Conservation (phyloP, 306 rosid species). For the Mimosa pudica region DNA sequence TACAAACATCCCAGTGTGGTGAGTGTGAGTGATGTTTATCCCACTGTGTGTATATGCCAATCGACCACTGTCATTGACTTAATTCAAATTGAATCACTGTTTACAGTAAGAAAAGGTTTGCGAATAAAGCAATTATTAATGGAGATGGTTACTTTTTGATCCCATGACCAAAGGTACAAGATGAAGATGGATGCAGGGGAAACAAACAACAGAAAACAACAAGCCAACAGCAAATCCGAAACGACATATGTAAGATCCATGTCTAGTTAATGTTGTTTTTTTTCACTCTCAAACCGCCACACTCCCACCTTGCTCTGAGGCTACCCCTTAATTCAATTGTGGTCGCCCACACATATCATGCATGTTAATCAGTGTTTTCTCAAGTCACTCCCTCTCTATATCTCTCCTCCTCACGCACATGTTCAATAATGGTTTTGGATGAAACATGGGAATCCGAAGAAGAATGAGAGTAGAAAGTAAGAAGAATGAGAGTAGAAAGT, state of each 20-base stretch:
- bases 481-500: neutral
- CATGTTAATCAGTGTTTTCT: neutral
- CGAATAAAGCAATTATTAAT: neutral
- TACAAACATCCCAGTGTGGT: too few species aligned
- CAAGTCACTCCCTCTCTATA: neutral
- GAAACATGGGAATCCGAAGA: neutral
- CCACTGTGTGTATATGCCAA: neutral
- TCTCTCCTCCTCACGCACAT: neutral
- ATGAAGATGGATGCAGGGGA: neutral
- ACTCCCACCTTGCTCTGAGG: neutral
- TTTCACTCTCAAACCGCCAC: neutral
- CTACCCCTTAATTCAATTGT: too few species aligned
- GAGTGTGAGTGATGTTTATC: neutral
- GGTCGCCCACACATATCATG: neutral
- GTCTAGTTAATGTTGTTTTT: neutral
- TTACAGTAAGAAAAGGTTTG: neutral
- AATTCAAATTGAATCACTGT: neutral
- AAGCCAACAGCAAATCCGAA: neutral
- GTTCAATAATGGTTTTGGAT: too few species aligned
- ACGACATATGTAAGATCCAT: conserved; percentile 5
- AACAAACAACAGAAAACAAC: neutral
- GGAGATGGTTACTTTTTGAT: neutral
- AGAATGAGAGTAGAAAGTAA: neutral
- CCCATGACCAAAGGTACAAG: neutral
- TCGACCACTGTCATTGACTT: too few species aligned